Evolutionary conservation across 371 early-diverging fungal genomes (phyloP).

Genomic region (Mortierella sp.): DNA sequence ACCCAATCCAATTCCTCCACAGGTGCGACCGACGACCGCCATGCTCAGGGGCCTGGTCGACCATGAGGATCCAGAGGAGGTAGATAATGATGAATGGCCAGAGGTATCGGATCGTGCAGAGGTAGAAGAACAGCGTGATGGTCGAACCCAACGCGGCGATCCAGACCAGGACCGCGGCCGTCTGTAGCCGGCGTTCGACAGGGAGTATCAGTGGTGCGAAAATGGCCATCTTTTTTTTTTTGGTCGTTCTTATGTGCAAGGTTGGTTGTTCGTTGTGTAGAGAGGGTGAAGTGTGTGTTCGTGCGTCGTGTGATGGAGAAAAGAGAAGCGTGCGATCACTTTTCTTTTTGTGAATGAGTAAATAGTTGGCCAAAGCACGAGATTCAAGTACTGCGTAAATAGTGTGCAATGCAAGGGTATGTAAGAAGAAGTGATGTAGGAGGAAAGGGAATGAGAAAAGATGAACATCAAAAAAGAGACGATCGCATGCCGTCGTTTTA

Average conservation of each 20-base stretch:
- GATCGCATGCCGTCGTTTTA: not conserved
- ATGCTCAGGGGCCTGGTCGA: constrained; percentile 72
- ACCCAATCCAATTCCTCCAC: constrained; percentile 64
- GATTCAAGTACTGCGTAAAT: not conserved
- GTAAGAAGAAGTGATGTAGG: not conserved
- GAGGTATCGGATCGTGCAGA: constrained; percentile 58
- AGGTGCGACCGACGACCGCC: constrained; percentile 77
- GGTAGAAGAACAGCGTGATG: constrained; percentile 61
- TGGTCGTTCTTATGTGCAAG: too few relatives aligned
- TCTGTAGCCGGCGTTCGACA: constrained; percentile 72
- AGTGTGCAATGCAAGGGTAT: not conserved
- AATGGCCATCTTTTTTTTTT: constrained; percentile 46
- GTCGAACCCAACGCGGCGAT: constrained; percentile 69
- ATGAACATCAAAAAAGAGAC: not conserved
- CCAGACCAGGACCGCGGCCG: constrained; percentile 72
- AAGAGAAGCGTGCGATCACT: not conserved
- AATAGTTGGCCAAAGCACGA: not conserved
- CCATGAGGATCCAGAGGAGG: constrained; percentile 67
- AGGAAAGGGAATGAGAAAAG: not conserved
- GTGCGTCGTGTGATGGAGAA: constrained; percentile 4
- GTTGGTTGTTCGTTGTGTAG: not conserved
- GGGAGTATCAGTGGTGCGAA: constrained; percentile 82
- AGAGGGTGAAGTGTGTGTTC: not conserved
- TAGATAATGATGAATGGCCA: constrained; percentile 75
- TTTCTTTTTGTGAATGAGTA: not conserved